These are phyloP conservation scores for Daedaleopsis nitida DNA, from an alignment of 768 basidiomycete genomes.

Conservation along the genomic window DNA sequence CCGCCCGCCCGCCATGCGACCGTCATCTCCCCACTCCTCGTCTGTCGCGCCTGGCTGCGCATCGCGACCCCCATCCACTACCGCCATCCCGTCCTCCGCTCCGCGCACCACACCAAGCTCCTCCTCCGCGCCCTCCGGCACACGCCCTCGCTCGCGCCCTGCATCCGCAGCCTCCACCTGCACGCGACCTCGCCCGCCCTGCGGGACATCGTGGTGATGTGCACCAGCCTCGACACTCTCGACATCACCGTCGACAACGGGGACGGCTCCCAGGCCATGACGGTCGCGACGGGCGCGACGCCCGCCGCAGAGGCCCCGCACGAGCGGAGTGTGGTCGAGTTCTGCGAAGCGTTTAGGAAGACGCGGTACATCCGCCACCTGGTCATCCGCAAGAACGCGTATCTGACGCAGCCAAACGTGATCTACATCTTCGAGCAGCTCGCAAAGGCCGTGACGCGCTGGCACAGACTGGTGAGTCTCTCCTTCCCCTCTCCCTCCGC, in stretches of 20 bases:
- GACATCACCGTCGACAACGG: constrained; percentile 37
- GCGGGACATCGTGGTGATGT: constrained; percentile 39
- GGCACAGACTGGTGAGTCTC: constrained; percentile 50
- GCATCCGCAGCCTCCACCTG: constrained; percentile 46
- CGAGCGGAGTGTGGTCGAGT: constrained; percentile 27
- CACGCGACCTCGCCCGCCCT: constrained; percentile 43
- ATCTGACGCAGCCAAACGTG: constrained; percentile 55
- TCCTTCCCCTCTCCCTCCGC: not conserved
- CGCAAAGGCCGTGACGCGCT: constrained; percentile 44
- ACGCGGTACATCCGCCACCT: constrained; percentile 45
- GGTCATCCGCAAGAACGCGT: constrained; percentile 56
- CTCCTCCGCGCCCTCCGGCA: constrained; percentile 40
- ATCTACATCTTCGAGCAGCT: constrained; percentile 47
- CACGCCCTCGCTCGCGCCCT: constrained; percentile 39
- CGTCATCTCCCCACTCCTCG: constrained; percentile 48
- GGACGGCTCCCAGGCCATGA: not conserved
- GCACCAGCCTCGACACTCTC: constrained; percentile 39
- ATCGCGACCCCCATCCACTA: constrained; percentile 63
- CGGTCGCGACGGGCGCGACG: not conserved
- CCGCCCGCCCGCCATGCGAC: constrained; percentile 17
- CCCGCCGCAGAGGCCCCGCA: not conserved
- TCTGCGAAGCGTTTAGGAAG: constrained; percentile 43
- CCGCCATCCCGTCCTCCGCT: constrained; percentile 48
- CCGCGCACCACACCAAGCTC: constrained; percentile 39
- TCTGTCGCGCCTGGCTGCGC: constrained; percentile 53